Base-by-base conservation (phyloP, 768 basidiomycete genomes). In the Lentinula boryana region DNA sequence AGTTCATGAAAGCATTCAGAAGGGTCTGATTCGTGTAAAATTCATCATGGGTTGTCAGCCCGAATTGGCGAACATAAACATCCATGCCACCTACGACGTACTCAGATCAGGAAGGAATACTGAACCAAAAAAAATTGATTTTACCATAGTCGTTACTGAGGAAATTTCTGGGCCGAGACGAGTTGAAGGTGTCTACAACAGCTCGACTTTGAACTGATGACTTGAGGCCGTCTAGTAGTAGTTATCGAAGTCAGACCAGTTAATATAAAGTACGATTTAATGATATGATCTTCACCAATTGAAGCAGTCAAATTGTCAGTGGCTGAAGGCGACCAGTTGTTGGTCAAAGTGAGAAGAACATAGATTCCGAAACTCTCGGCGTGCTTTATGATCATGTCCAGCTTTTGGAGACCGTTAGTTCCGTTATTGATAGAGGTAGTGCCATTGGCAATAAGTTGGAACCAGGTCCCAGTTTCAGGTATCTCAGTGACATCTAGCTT, bases 101-200 rank as follows among this genome's bases (percentile, higher is more conserved):
- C 7, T 52, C 65, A 63, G 64, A 32, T 62, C 46, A 50, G 8
- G 32, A n/a, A 49, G 4, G 15, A 12, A 51, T 36, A 33, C 33
- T n/a, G 15, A 8, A 12, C 5, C 31, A 35, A 48, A 13, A 31
- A 23, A 59, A 10, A 56, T 3, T 5, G 13, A 27, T 62, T 74
- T 54, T 41, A 80, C 87, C 87, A 57, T 82, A 88, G 65, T 85
- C 82, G 63, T 86, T 87, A 56, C 84, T 86, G 49, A 88, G 66
- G 55, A 74, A 77, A 61, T 84, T 84, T 27, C 83, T 75, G 12
- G 83, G 80, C 13, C 76, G 65, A 4, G 74, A 68, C 46, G 75
- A 78, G 60, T 77, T 78, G 41, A 76, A 35, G 16, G 44, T 71
- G 35, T 68, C 67, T 4, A 63, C 35, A 7, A 60, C 44, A 38